Percentiles rank a stretch among this genome's conserved stretches.
These are phyloP conservation scores for Hagleromyces aurorensis DNA, from an alignment of 805 yeast genomes.

Conservation along the genomic window DNA sequence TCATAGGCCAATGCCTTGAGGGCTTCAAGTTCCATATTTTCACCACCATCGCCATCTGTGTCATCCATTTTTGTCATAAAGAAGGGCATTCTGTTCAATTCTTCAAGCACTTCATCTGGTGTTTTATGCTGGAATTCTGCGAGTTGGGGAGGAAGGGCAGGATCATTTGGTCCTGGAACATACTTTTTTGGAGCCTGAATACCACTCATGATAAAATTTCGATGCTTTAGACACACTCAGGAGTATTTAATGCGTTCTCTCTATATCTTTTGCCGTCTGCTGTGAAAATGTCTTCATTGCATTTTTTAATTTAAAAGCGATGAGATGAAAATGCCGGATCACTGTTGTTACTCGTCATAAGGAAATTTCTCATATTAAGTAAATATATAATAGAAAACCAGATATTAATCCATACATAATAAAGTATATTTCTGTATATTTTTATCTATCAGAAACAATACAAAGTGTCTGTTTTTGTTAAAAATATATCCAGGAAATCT, in stretches of 20 bases:
- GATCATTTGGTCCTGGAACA: constrained; percentile 49
- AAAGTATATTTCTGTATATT: not conserved
- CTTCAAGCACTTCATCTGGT: constrained; percentile 67
- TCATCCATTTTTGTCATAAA: constrained; percentile 87
- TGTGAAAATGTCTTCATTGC: not conserved
- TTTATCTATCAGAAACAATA: not conserved
- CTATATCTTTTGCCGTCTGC: not conserved
- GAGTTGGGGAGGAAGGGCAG: constrained; percentile 78
- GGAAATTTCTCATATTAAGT: constrained; percentile 1
- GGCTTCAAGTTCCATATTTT: constrained; percentile 73
- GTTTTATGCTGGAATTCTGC: constrained; percentile 52
- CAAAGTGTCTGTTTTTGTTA: not conserved
- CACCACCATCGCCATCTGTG: constrained; percentile 69
- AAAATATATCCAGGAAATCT: not conserved
- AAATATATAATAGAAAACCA: not conserved
- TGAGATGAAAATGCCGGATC: constrained; percentile 1
- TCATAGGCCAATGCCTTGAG: constrained; percentile 86
- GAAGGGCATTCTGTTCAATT: constrained; percentile 78
- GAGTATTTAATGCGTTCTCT: not conserved
- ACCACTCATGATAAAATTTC: constrained; percentile 4
- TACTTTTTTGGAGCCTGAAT: constrained; percentile 33
- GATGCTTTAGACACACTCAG: constrained; percentile 1
- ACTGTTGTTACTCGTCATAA: no score
- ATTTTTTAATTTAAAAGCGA: not conserved
- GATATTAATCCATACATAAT: constrained; percentile 1